Base-by-base conservation (phyloP, 495 filamentous ascomycete genomes). In the Beverwykella pulmonaria region DNA sequence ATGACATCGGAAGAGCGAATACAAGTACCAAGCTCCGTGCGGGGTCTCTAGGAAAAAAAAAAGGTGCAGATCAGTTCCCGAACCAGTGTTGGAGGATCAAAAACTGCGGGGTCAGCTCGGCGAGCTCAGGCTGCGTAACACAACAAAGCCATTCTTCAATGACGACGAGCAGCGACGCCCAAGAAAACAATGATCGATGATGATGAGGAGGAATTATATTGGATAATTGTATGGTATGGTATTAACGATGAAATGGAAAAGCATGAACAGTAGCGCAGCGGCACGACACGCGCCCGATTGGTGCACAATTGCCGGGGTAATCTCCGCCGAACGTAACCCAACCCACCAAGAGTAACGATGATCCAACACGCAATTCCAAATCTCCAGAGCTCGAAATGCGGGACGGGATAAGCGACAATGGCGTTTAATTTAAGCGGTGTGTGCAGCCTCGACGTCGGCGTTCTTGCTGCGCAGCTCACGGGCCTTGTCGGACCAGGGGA, bases 401-500 rank as follows among this genome's bases (percentile, higher is more conserved):
- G 15, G 3, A n/a, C 17, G 39, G 39, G 6, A 7, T n/a, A n/a
- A n/a, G 6, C 15, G 39, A 14, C 6, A 14, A n/a, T n/a, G n/a
- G n/a, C n/a, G n/a, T n/a, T n/a, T 44, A 10, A 14, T 44, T 44
- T 44, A 44, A 4, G 3, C 39, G 15, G 6, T 44, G 39, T 44
- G 22, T 46, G 17, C 6, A 23, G 46, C 27, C n/a, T 61, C 48
- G 19, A 15, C 52, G 58, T 61, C 74, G 19, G 26, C 68, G 47
- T 23, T 52, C 67, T 77, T 76, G 69, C 81, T 60, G 49, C 88
- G 81, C 59, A 66, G 71, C 78, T 86, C 80, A 68, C 88, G 88
- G 47, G 88, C 92, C 81, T 91, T 93, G 72, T 91, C 89, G 34
- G 90, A 93, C 94, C 94, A 97, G 41, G 93, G 94, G 86, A 98